Conservation (phyloP, 2,329 filamentous ascomycete species). For the Tolypocladium amazonense region DNA sequence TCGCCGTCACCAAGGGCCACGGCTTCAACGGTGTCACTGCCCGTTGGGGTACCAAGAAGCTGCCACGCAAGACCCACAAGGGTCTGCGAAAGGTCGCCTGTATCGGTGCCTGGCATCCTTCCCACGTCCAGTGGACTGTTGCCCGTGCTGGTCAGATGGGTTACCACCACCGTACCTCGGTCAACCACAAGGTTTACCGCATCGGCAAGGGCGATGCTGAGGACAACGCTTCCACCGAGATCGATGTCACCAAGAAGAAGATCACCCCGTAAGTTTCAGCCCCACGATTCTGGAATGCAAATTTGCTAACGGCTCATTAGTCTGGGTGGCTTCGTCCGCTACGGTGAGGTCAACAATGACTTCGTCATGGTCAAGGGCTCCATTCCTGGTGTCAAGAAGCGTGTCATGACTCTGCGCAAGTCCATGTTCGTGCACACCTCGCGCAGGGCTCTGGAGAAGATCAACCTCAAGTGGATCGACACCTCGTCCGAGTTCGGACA, state of each 20-base stretch:
- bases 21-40: slow-evolving; percentile 95
- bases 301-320: slow-evolving; percentile 39
- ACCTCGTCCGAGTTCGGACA: slow-evolving; percentile 99
- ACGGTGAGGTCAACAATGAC: slow-evolving; percentile 99
- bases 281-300: not conserved
- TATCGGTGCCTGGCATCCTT: slow-evolving; percentile 99
- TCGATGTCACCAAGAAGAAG: slow-evolving; percentile 97
- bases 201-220: slow-evolving; percentile 88
- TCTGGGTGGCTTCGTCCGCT: slow-evolving; percentile 97
- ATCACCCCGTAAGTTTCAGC: slow-evolving; percentile 85
- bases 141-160: slow-evolving; percentile 98
- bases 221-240: slow-evolving; percentile 86
- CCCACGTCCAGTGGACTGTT: slow-evolving; percentile 99
- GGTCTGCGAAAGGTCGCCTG: slow-evolving; percentile 99
- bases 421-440: slow-evolving; percentile 97
- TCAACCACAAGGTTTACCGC: slow-evolving; percentile 99
- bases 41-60: slow-evolving; percentile 99
- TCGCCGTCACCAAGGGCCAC: slow-evolving; percentile 99
- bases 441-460: slow-evolving; percentile 94
- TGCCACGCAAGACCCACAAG: slow-evolving; percentile 99
- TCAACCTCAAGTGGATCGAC: slow-evolving; percentile 99
- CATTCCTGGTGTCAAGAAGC: slow-evolving; percentile 97
- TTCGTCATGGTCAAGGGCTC: slow-evolving; percentile 97
- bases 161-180: slow-evolving; percentile 99
- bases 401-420: slow-evolving; percentile 97